These are phyloP conservation scores for Calonectria naviculata DNA, from an alignment of 2,329 filamentous ascomycete species.

Conservation along the genomic window DNA sequence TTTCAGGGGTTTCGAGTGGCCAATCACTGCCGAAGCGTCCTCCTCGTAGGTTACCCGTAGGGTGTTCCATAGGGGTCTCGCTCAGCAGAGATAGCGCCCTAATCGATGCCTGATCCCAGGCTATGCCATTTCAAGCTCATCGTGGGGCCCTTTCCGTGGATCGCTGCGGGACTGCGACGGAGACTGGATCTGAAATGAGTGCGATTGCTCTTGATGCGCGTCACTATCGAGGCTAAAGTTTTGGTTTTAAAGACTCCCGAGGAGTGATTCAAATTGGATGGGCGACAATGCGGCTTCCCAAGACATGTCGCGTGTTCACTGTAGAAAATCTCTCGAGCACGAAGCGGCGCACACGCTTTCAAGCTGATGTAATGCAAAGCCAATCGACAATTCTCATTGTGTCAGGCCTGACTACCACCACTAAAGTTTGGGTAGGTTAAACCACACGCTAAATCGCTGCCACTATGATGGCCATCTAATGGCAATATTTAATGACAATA, in stretches of 20 bases:
- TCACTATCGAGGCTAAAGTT: neutral
- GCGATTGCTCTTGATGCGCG: constrained; percentile 4
- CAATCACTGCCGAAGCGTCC: constrained; percentile 21
- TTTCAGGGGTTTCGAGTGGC: constrained; percentile 4
- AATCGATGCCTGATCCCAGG: constrained; percentile 30
- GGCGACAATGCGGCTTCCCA: neutral
- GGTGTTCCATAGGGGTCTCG: constrained; percentile 11
- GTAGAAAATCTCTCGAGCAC: neutral
- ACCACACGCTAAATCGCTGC: neutral
- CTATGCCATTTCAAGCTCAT: constrained; percentile 20
- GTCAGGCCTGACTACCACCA: neutral
- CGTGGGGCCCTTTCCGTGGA: constrained; percentile 10
- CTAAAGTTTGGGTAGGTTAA: neutral
- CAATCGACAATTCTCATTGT: neutral
- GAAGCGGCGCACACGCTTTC: neutral
- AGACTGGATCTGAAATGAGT: constrained; percentile 8
- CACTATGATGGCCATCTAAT: neutral
- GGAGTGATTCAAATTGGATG: neutral
- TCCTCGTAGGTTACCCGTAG: neutral
- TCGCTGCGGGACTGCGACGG: constrained; percentile 7
- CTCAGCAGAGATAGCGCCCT: neutral
- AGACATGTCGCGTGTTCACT: constrained; percentile 3
- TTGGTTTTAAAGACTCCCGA: neutral
- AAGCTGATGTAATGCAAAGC: neutral
- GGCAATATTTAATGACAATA: neutral